phyloP scores from a whole-genome alignment of 2,329 filamentous ascomycete species.

The Clarireedia hainanense region DNA sequence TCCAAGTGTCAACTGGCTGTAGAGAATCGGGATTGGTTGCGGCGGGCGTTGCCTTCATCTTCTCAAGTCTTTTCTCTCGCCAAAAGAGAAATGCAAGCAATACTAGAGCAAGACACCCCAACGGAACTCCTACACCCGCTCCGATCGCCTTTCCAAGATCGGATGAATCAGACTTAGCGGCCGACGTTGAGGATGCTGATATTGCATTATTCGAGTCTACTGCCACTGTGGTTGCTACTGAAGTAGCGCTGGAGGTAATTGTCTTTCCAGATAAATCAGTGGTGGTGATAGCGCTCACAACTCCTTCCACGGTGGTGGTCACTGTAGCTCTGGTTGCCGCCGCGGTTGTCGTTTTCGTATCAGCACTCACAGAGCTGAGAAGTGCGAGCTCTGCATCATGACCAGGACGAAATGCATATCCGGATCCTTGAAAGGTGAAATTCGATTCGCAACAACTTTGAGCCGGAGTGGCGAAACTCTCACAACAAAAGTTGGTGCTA shows the following conservation, averaged over 20 bases:
- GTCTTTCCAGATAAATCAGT: background rate
- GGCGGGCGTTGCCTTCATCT: background rate
- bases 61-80: background rate
- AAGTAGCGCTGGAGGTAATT: background rate
- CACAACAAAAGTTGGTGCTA: background rate
- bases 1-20: background rate
- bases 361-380: background rate
- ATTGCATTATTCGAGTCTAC: background rate
- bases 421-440: background rate
- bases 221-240: background rate
- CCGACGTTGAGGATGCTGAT: background rate
- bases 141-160: background rate
- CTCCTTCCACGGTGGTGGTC: background rate
- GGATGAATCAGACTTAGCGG: background rate
- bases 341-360: background rate
- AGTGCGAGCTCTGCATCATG: background rate
- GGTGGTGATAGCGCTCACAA: background rate
- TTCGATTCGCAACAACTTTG: background rate
- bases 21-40: background rate
- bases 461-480: background rate
- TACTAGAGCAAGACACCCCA: background rate
- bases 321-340: background rate
- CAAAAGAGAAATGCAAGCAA: background rate
- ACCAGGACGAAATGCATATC: background rate
- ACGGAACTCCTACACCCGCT: background rate